Percentiles rank a stretch among this genome's conserved stretches.
These are phyloP conservation scores for Hordeum pubiflorum DNA, from an alignment of 202 grass and related monocot species.

Conservation along the genomic window DNA sequence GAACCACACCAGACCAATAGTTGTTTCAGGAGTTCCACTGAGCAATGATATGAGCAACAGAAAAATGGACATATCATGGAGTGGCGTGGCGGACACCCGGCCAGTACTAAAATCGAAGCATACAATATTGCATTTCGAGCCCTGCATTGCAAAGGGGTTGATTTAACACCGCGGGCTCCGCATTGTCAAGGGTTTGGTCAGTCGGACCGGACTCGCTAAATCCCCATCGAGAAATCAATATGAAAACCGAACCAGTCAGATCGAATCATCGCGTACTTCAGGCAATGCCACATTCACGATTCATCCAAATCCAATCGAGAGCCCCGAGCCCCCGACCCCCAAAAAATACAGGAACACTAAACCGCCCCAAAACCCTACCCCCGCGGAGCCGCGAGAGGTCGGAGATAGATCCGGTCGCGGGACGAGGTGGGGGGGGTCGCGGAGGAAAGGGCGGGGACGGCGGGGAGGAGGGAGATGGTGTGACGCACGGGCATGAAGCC, in stretches of 20 bases:
- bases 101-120: neutral
- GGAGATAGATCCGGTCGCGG: neutral
- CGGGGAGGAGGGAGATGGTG: neutral
- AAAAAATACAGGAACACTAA: neutral
- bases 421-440: neutral
- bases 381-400: neutral
- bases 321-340: too few species aligned
- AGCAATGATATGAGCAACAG: neutral
- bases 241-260: neutral
- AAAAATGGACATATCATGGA: neutral
- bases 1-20: neutral
- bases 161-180: too few species aligned
- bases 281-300: too few species aligned
- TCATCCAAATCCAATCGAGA: neutral
- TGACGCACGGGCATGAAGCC: conserved; percentile 87
- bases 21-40: neutral
- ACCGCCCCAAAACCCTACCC: conserved; percentile 37
- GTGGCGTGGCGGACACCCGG: neutral
- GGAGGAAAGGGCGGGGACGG: neutral
- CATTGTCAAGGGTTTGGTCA: neutral
- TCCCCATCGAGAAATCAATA: neutral
- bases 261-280: too few species aligned
- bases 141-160: neutral
- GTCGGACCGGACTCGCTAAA: neutral
- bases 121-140: neutral